Evolutionary conservation across 2,329 filamentous ascomycete genomes (phyloP), one percentile per base, ranked within the genome.

Genomic region (Calonectria naviculata): DNA sequence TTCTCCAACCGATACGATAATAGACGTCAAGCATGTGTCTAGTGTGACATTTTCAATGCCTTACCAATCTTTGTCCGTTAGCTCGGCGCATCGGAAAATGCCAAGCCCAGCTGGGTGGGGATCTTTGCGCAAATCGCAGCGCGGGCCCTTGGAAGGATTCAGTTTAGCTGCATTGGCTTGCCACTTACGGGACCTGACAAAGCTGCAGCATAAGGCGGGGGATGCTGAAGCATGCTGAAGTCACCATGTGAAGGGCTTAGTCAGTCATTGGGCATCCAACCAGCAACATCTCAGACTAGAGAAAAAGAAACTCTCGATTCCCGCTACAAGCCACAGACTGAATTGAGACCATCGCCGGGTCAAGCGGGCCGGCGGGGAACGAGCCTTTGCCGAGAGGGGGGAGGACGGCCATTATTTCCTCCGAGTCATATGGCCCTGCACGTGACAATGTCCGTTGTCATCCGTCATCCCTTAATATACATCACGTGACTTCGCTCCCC

Each of bases 1-100:
- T 28, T 10, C 29, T 10, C 28, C 64, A 44, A 19, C 19, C 24
- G 26, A 44, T 62, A 13, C 42, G 24, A 24, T 31, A n/a, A 42
- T 65, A 31, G 31, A 24, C 1, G 34, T 36, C 36, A 26, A 24
- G 28, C 31, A 17, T 52, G 31, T 42, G 67, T 46, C 49, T 49
- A 54, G 60, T 47, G 61, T 19, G 31, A 54, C 42, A 52, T 65
- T 68, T 38, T 31, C 44, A 67, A 67, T 54, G 29, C 28, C 58
- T 71, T 67, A 65, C 67, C 61, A 70, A 65, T 70, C 67, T 29
- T 10, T n/a, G 24, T 21, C 52, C 41, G 38, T 24, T 60, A 61
- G 42, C 44, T 60, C 66, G 67, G 70, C 5, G 46, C 15, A 47
- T 78, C 73, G 73, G 76, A n/a, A 13, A 77, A 78, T 62, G 76